These are phyloP conservation scores for Eleusine coracana DNA, from an alignment of 176 grass and related monocot species.

Conservation along the genomic window DNA sequence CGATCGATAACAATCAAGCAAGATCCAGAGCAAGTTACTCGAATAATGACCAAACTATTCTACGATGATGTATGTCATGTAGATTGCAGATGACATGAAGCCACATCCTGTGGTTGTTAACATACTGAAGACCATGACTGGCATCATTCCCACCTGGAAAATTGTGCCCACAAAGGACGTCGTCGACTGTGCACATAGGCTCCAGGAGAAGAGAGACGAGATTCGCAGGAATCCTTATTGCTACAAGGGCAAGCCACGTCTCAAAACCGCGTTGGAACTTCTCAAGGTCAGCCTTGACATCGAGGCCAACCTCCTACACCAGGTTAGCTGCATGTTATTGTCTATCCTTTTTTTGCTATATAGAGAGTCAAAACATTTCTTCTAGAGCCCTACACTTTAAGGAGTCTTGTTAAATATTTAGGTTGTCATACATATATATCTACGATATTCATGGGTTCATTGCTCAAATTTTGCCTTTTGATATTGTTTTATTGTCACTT, in stretches of 20 bases:
- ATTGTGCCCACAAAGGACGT: constrained; percentile 70
- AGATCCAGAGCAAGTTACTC: too few relatives aligned
- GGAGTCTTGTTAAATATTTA: too few relatives aligned
- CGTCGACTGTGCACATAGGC: constrained; percentile 48
- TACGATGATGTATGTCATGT: too few relatives aligned
- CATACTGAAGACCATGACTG: constrained; percentile 43
- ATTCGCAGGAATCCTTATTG: constrained; percentile 55
- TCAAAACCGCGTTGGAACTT: constrained; percentile 54
- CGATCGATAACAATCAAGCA: too few relatives aligned
- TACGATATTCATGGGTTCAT: too few relatives aligned
- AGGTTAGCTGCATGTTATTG: not conserved
- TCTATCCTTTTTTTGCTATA: not conserved
- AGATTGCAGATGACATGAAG: constrained; percentile 68
- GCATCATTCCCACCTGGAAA: constrained; percentile 69
- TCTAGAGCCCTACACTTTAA: too few relatives aligned
- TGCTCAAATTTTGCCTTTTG: too few relatives aligned
- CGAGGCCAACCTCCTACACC: constrained; percentile 35
- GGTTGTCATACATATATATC: too few relatives aligned
- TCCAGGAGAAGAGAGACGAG: constrained; percentile 55
- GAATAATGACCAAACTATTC: too few relatives aligned
- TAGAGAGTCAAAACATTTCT: too few relatives aligned
- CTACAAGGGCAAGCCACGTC: constrained; percentile 64
- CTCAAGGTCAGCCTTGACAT: constrained; percentile 54
- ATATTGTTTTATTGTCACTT: too few relatives aligned
- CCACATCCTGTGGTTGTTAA: constrained; percentile 55